Evolutionary conservation across 1,284 basidiomycete genomes (phyloP).

Genomic region (Cutaneotrichosporon arboriforme): DNA sequence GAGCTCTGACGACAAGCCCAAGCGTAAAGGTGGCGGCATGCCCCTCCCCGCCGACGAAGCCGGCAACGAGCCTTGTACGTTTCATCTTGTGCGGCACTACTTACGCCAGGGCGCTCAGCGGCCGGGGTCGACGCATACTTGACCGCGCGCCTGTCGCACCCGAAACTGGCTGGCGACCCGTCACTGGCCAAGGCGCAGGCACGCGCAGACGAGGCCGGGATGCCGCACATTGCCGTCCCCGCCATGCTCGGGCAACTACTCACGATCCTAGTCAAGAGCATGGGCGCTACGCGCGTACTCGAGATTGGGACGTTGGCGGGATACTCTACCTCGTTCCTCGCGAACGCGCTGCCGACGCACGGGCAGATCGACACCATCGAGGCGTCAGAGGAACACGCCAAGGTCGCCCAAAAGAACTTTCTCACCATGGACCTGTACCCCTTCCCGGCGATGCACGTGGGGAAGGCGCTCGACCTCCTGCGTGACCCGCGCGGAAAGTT

Average conservation of each 20-base stretch:
- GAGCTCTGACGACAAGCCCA: too few species aligned
- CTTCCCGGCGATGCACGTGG: conserved; percentile 38
- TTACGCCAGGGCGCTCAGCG: conserved; percentile 16
- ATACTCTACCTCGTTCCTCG: conserved; percentile 39
- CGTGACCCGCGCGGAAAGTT: conserved; percentile 22
- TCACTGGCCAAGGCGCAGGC: conserved; percentile 14
- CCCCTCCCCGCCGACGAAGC: background rate
- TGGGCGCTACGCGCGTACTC: conserved; percentile 32
- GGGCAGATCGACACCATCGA: conserved; percentile 45
- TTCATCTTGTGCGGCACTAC: background rate
- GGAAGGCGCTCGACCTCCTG: conserved; percentile 29
- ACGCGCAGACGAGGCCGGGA: conserved; percentile 27
- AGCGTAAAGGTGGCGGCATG: too few species aligned
- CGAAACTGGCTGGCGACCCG: conserved; percentile 21
- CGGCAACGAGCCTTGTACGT: conserved; percentile 5
- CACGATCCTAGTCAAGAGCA: conserved; percentile 28
- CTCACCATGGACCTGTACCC: conserved; percentile 37
- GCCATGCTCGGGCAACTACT: conserved; percentile 32
- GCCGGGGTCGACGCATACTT: conserved; percentile 30
- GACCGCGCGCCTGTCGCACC: conserved; percentile 18
- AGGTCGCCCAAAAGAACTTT: conserved; percentile 35
- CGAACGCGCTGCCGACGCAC: conserved; percentile 28
- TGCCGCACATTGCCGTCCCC: conserved; percentile 32
- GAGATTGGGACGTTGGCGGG: conserved; percentile 43
- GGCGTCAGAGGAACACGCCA: conserved; percentile 27